Percentiles rank a stretch among this genome's conserved stretches.
phyloP scores from a whole-genome alignment of 768 basidiomycete genomes.

The Naematelia encephala region DNA sequence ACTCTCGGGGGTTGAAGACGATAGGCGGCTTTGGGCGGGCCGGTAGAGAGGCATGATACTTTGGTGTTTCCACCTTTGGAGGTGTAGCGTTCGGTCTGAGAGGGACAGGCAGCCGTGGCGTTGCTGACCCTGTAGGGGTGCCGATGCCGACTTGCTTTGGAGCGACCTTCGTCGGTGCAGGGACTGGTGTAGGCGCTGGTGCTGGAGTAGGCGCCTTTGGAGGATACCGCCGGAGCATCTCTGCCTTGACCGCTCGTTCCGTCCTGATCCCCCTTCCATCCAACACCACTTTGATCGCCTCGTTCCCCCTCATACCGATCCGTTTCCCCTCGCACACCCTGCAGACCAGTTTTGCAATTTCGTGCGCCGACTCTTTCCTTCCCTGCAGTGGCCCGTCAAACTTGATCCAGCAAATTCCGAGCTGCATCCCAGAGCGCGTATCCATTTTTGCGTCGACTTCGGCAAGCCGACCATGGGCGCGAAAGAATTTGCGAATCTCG shows the following conservation, averaged over 20 bases:
- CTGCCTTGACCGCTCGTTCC: constrained; percentile 64
- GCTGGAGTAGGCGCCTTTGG: constrained; percentile 14
- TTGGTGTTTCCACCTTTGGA: background rate
- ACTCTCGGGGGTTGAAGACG: background rate
- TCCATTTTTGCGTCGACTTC: constrained; percentile 77
- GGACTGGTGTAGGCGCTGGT: constrained; percentile 5
- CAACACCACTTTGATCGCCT: constrained; percentile 67
- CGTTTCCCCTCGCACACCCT: constrained; percentile 65
- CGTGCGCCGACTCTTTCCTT: constrained; percentile 52
- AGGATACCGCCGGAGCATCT: constrained; percentile 55
- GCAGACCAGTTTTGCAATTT: constrained; percentile 67
- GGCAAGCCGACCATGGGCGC: constrained; percentile 60
- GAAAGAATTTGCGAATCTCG: constrained; percentile 66
- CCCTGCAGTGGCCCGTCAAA: constrained; percentile 50
- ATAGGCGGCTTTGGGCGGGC: constrained; percentile 1
- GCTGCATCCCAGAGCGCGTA: constrained; percentile 69
- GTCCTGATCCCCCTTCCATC: constrained; percentile 70
- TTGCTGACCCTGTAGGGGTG: constrained; percentile 15
- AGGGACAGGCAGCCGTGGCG: background rate
- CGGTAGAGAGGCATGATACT: background rate
- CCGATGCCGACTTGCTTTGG: no score
- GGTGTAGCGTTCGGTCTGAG: background rate
- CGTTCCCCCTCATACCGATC: constrained; percentile 56
- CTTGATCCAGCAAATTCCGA: constrained; percentile 76
- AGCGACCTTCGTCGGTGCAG: constrained; percentile 7